phyloP scores from a whole-genome alignment of 1,284 basidiomycete species.

The Sanghuangporus weigelae region DNA sequence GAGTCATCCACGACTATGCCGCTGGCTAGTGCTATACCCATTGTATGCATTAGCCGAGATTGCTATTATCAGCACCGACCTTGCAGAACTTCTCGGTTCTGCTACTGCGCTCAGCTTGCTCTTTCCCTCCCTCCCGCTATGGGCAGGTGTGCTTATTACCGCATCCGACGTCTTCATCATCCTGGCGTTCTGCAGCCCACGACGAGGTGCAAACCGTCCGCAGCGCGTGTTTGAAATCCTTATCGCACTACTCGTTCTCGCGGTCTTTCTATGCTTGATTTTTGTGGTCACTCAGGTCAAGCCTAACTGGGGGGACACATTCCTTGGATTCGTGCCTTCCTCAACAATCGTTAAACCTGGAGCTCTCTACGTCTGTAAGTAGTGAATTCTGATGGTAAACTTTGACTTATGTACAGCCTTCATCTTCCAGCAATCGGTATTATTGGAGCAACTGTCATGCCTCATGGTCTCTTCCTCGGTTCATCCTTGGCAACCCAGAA shows the following conservation, averaged over 20 bases:
- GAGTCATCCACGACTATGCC: conserved; percentile 51
- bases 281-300: conserved; percentile 72
- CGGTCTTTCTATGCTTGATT: conserved; percentile 78
- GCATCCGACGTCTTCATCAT: conserved; percentile 80
- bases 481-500: conserved; percentile 83
- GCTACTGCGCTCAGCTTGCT: conserved; percentile 78
- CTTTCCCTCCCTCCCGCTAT: conserved; percentile 76
- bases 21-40: conserved; percentile 67
- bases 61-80: conserved; percentile 78
- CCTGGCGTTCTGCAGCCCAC: conserved; percentile 55
- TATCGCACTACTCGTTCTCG: conserved; percentile 58
- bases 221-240: conserved; percentile 71
- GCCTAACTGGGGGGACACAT: conserved; percentile 75
- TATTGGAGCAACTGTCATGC: conserved; percentile 83
- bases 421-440: conserved; percentile 68
- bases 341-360: conserved; percentile 55
- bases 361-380: conserved; percentile 77
- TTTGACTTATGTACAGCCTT: conserved; percentile 11
- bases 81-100: conserved; percentile 74
- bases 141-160: conserved; percentile 81
- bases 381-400: neutral
- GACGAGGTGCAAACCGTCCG: conserved; percentile 35
- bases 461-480: conserved; percentile 88
- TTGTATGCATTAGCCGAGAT: conserved; percentile 67
- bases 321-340: conserved; percentile 83